Percentiles rank a stretch among this genome's conserved stretches.
phyloP scores from a whole-genome alignment of 345 rosid genomes.

The Zanthoxylum bungeanum region DNA sequence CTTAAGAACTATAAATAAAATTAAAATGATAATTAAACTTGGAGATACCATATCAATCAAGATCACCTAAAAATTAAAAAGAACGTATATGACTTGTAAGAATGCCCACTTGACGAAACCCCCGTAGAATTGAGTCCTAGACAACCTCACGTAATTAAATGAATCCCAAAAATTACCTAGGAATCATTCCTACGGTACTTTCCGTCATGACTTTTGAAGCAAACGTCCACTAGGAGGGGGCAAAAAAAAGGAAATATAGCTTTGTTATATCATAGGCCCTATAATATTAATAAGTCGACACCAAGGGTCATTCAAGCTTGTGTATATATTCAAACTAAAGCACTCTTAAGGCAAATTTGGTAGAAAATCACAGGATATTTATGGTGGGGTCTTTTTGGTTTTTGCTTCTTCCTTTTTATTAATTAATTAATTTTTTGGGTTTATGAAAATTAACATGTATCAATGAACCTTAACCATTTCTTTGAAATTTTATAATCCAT shows the following conservation, averaged over 20 bases:
- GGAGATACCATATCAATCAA: conserved; percentile 7
- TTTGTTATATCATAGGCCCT: conserved; percentile 6
- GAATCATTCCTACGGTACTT: too few species aligned
- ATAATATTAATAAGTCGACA: not conserved
- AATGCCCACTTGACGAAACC: conserved; percentile 9
- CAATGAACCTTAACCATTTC: not conserved
- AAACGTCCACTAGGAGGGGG: not conserved
- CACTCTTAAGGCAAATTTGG: not conserved
- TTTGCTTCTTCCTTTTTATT: too few species aligned
- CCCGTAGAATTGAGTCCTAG: too few species aligned
- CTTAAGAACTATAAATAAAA: not conserved
- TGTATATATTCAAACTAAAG: conserved; percentile 11
- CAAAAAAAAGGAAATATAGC: conserved; percentile 8
- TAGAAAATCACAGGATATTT: conserved; percentile 21
- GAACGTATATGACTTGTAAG: not conserved
- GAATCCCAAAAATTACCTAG: too few species aligned
- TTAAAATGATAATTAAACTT: not conserved
- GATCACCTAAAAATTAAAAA: not conserved
- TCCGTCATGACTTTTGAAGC: too few species aligned
- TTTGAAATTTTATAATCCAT: conserved; percentile 24
- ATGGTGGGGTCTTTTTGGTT: conserved; percentile 7
- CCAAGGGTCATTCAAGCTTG: not conserved
- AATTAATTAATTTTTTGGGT: not conserved
- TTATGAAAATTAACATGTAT: not conserved
- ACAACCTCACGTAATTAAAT: too few species aligned